Base-by-base conservation (phyloP, 352 stramenopile species). In the Detonula confervacea region DNA sequence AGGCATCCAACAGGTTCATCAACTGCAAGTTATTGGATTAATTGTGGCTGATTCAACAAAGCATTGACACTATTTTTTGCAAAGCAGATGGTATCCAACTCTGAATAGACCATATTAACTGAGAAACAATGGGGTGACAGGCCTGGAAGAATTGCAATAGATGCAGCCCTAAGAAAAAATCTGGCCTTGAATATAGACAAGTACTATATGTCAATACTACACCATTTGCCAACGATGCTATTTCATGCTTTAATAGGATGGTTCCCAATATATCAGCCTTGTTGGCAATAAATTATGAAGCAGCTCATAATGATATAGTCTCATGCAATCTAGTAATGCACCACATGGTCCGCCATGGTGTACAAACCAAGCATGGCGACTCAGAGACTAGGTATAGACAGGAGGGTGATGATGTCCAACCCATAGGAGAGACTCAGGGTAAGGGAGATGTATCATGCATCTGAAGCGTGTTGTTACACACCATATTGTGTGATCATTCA, bases 11-110 rank as follows among this genome's bases (percentile, higher is more conserved):
- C 62, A 74, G n/a, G 74, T 87, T 9, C 73, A 83, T 56, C 42
- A 59, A 39, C 51, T 87, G 1, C 46, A 64, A 37, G 72, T 87
- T 14, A 87, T 87, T n/a, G 67, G 80, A 16, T 35, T 87, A n/a
- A n/a, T n/a, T n/a, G n/a, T n/a, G n/a, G n/a, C n/a, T n/a, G n/a
- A n/a, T 83, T 77, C 55, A 77, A 73, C 29, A 56, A 30, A 8
- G 30, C 60, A 1, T 25, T 82, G 6, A 73, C 57, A 29, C 12
- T 70, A 6, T 69, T 66, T 22, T 64, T 46, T 3, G 46, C 47
- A 0, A 73, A 20, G 47, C 39, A 68, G n/a, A 49, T 65, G 2
- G 39, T 29, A 4, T 24, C 18, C 0, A 70, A 69, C 24, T 42
- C 27, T 3, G 79, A 64, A 46, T 33, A 24, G 24, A 77, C n/a